Evolutionary conservation across 345 rosid species (phyloP).

Genomic region (Psidium guajava): DNA sequence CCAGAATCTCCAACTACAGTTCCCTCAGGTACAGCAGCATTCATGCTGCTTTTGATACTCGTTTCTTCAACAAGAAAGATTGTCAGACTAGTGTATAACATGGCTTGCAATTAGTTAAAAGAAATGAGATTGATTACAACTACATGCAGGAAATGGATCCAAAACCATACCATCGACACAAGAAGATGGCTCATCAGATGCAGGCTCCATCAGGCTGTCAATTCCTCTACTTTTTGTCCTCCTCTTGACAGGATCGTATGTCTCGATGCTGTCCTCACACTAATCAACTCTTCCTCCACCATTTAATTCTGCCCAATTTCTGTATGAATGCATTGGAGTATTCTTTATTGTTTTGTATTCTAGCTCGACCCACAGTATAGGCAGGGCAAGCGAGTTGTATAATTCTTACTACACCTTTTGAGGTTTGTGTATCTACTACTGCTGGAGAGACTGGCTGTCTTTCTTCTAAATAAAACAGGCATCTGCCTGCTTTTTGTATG

Average conservation of each 20-base stretch:
- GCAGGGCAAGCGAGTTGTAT: background rate
- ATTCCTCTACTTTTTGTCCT: constrained; percentile 35
- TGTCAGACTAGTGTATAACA: background rate
- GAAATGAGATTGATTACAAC: constrained; percentile 6
- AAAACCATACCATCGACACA: constrained; percentile 50
- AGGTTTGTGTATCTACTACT: background rate
- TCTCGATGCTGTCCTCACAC: background rate
- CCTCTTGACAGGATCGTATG: constrained; percentile 39
- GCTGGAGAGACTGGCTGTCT: background rate
- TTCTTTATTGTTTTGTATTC: background rate
- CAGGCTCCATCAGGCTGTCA: constrained; percentile 45
- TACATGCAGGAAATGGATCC: constrained; percentile 44
- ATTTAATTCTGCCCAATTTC: background rate
- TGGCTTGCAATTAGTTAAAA: background rate
- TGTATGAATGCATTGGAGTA: background rate
- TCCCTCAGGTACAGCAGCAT: constrained; percentile 47
- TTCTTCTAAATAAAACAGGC: background rate
- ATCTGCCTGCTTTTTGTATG: background rate
- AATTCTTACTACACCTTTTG: background rate
- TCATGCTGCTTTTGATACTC: background rate
- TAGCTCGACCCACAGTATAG: background rate
- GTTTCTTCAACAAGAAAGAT: background rate
- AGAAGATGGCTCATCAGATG: constrained; percentile 42
- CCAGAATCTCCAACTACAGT: constrained; percentile 23
- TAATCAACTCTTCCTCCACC: constrained; percentile 1